Conservation (phyloP, 495 filamentous ascomycete species). For the Tuber aestivum region DNA sequence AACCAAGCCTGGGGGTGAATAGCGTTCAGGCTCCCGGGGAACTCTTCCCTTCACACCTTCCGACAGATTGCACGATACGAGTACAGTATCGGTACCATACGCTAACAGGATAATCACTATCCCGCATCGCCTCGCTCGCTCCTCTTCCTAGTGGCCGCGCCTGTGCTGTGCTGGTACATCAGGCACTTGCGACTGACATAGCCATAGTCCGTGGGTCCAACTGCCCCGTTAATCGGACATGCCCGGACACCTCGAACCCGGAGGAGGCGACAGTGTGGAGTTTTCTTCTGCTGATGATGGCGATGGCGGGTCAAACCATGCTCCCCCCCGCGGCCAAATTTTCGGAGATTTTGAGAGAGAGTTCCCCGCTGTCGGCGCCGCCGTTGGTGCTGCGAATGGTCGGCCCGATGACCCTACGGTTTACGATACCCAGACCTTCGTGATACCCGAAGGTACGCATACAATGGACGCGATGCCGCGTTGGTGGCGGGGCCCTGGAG, state of each 20-base stretch:
- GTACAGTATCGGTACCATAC: not conserved
- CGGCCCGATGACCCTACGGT: slow-evolving; percentile 19
- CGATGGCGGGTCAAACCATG: not conserved
- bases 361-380: slow-evolving; percentile 5
- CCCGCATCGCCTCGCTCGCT: not conserved
- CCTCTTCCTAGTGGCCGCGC: not conserved
- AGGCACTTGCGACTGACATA: not conserved
- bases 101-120: not conserved
- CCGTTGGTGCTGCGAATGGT: not conserved
- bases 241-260: slow-evolving; percentile 6
- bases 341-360: slow-evolving; percentile 17
- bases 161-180: not conserved
- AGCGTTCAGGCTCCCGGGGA: not conserved
- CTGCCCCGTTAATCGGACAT: not conserved
- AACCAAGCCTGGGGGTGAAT: not conserved
- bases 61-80: not conserved
- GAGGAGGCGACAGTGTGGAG: slow-evolving; percentile 6
- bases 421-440: slow-evolving; percentile 19
- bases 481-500: not conserved
- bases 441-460: slow-evolving; percentile 18
- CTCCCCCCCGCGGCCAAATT: not conserved
- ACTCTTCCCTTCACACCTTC: not conserved
- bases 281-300: slow-evolving; percentile 2
- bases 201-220: not conserved
- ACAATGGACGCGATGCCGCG: not conserved